Evolutionary conservation across 1,284 basidiomycete species (phyloP).

Genomic region (Apiotrichum gamsii): DNA sequence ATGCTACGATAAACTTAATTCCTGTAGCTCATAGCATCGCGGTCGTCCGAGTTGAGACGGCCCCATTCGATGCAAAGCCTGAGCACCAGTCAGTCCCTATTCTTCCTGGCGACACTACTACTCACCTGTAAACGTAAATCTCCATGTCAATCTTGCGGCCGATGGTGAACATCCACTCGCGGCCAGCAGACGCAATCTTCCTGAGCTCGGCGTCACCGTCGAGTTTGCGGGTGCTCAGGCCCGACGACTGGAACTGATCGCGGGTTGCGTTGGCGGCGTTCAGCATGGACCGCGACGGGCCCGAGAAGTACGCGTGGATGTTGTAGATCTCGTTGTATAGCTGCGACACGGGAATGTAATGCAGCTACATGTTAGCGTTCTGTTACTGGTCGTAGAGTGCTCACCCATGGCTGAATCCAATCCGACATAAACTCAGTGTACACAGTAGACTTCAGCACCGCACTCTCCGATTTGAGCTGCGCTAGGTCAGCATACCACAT

Average conservation of each 20-base stretch:
- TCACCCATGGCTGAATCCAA: constrained; percentile 52
- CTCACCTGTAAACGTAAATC: constrained; percentile 66
- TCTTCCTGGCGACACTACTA: too few species aligned
- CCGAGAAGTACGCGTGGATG: constrained; percentile 82
- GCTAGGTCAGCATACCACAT: not conserved
- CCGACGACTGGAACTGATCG: constrained; percentile 38
- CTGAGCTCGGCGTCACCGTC: constrained; percentile 68
- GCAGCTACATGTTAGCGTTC: constrained; percentile 55
- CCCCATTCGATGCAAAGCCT: constrained; percentile 79
- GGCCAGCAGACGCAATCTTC: constrained; percentile 77
- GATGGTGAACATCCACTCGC: constrained; percentile 78
- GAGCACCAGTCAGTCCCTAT: not conserved
- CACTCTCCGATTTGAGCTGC: constrained; percentile 59
- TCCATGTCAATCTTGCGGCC: constrained; percentile 83
- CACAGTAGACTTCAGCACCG: constrained; percentile 78
- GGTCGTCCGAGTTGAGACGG: constrained; percentile 71
- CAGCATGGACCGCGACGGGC: constrained; percentile 60
- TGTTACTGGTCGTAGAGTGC: not conserved
- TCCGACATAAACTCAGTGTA: constrained; percentile 79
- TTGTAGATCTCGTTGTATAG: constrained; percentile 87
- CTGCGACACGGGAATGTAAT: constrained; percentile 82
- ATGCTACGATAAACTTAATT: constrained; percentile 4
- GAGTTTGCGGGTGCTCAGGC: constrained; percentile 46
- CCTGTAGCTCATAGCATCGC: constrained; percentile 58
- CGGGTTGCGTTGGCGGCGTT: constrained; percentile 50